phyloP scores from a whole-genome alignment of 75 land plant species.

The Pinus albicaulis region DNA sequence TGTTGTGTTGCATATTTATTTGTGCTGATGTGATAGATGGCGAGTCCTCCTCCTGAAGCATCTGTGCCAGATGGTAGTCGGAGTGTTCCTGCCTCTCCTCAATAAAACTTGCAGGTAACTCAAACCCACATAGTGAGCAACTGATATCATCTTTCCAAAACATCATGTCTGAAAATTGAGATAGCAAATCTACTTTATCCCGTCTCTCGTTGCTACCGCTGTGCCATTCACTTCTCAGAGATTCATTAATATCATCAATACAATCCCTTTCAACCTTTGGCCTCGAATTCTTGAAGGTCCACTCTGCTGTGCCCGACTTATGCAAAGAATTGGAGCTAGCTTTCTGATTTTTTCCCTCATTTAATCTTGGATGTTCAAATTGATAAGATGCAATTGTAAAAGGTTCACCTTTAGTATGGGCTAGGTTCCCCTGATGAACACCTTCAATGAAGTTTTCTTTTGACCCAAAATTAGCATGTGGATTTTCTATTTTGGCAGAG shows the following conservation, averaged over 20 bases:
- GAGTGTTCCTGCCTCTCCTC: slow-evolving; percentile 75
- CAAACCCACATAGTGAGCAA: slow-evolving; percentile 72
- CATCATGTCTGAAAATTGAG: slow-evolving; percentile 10
- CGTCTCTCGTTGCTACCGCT: background rate
- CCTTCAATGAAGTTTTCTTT: slow-evolving; percentile 1
- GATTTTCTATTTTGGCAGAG: background rate
- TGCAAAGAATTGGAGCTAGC: background rate
- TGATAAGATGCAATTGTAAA: background rate
- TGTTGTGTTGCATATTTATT: slow-evolving; percentile 6
- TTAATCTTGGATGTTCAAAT: background rate
- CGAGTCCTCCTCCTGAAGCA: slow-evolving; percentile 63
- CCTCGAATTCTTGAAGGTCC: background rate
- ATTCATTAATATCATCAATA: background rate
- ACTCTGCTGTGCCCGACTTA: background rate
- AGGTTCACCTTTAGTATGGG: background rate
- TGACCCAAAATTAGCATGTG: background rate
- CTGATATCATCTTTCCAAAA: slow-evolving; percentile 66
- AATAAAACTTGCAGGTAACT: slow-evolving; percentile 53
- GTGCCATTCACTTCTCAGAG: background rate
- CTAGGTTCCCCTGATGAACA: background rate
- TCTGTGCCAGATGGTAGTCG: slow-evolving; percentile 79
- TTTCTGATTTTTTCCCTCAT: background rate
- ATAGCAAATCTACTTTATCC: slow-evolving; percentile 12
- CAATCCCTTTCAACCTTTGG: background rate
- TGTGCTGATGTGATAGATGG: background rate